A percentile compares a stretch with the other conserved stretches of the same genome.
phyloP scores from a whole-genome alignment of 2,329 filamentous ascomycete species.

The Coniochaeta sp. region DNA sequence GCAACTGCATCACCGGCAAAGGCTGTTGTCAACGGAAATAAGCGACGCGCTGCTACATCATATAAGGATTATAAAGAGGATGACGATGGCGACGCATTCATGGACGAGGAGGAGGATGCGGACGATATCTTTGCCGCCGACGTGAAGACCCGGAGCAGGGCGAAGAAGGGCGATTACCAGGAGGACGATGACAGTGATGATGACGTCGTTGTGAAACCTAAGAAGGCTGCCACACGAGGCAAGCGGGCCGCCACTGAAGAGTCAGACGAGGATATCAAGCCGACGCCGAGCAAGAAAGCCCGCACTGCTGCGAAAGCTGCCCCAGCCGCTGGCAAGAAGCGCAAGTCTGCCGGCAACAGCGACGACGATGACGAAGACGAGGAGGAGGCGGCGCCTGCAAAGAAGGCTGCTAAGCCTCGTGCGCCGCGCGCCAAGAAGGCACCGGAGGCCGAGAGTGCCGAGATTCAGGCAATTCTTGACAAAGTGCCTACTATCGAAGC shows the following conservation, averaged over 20 bases:
- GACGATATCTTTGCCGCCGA: slow-evolving; percentile 80
- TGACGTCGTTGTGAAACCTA: slow-evolving; percentile 54
- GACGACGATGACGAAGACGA: slow-evolving; percentile 50
- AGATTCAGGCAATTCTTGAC: slow-evolving; percentile 77
- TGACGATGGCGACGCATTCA: slow-evolving; percentile 48
- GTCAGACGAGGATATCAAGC: slow-evolving; percentile 21
- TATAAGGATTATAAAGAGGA: slow-evolving; percentile 32
- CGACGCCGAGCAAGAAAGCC: slow-evolving; percentile 19
- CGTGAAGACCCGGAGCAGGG: slow-evolving; percentile 55
- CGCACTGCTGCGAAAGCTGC: slow-evolving; percentile 15
- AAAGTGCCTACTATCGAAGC: slow-evolving; percentile 76
- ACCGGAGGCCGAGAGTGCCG: slow-evolving; percentile 57
- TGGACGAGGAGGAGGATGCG: slow-evolving; percentile 62
- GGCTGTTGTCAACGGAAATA: slow-evolving; percentile 19
- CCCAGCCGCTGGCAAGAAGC: slow-evolving; percentile 36
- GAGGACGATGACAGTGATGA: slow-evolving; percentile 71
- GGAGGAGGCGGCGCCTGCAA: slow-evolving; percentile 42
- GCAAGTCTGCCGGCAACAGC: slow-evolving; percentile 48
- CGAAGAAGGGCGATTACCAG: slow-evolving; percentile 66
- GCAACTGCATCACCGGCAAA: slow-evolving; percentile 11
- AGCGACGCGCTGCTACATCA: slow-evolving; percentile 33
- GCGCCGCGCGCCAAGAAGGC: slow-evolving; percentile 57
- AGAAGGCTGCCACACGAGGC: slow-evolving; percentile 42
- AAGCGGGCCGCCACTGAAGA: slow-evolving; percentile 23
- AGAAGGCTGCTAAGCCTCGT: slow-evolving; percentile 55